A percentile compares a stretch with the other conserved stretches of the same genome.
Evolutionary conservation across 225 moss, liverwort and hornwort species (phyloP).

Genomic region (Marchantia paleacea): DNA sequence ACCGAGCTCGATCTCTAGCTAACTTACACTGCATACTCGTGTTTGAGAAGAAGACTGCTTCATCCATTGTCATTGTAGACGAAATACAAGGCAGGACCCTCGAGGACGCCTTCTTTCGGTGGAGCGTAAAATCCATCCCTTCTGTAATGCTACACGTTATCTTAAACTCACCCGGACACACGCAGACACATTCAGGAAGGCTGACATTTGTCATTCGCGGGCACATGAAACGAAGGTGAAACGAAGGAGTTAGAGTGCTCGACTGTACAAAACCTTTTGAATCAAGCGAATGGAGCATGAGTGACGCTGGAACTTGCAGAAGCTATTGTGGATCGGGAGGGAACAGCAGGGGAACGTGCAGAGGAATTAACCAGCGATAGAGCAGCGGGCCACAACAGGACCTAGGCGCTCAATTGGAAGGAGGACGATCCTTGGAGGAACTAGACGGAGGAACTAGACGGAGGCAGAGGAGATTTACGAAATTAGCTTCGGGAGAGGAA

Average conservation of each 20-base stretch:
- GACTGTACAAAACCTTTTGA: too few relatives aligned
- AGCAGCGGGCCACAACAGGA: not conserved
- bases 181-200: not conserved
- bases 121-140: not conserved
- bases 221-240: too few relatives aligned
- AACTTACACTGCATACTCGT: not conserved
- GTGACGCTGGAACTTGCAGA: too few relatives aligned
- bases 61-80: not conserved
- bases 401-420: not conserved
- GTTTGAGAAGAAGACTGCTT: not conserved
- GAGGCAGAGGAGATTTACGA: not conserved
- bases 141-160: not conserved
- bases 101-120: not conserved
- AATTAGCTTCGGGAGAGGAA: not conserved
- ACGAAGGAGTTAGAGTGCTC: too few relatives aligned
- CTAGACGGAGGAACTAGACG: not conserved
- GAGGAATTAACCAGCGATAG: not conserved
- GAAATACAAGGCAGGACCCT: not conserved
- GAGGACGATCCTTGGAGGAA: not conserved
- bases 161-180: not conserved
- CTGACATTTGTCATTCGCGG: not conserved
- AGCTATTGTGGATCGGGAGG: too few relatives aligned
- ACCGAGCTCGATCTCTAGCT: not conserved
- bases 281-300: too few relatives aligned
- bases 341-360: not conserved